Evolutionary conservation across 768 basidiomycete species (phyloP), one percentile per base, ranked within the genome.

Genomic region (Suillus sp.): DNA sequence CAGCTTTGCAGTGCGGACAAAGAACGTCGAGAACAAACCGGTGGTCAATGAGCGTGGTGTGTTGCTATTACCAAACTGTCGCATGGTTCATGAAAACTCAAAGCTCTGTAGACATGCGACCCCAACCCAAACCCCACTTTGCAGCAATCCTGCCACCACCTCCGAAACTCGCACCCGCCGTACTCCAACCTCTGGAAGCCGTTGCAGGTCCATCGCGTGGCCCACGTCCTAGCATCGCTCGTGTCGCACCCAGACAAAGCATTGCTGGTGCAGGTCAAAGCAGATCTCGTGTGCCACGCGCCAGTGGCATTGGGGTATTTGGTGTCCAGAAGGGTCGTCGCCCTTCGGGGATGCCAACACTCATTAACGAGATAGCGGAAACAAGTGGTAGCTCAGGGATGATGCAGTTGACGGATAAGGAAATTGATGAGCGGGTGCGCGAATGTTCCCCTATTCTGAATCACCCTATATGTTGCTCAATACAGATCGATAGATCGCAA

Each of bases 21-120:
- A 93, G 82, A 90, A 93, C 67, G 78, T 95, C 3, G 92, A 94
- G 78, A 95, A 94, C 71, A 88, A 86, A 64, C 88, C 89, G 1
- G 84, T 88, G 27, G 80, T 93, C 32, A 91, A 93, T 66, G 90
- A 93, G 68, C 86, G 85, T 65, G 91, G 92, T 88, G 70, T 16
- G 80, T 74, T 43, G 14, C 35, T 59, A 53, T 55, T 27, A 20
- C 56, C 38, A 16, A 57, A 40, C 4, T 22, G 13, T 40, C 57
- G 7, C 10, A 35, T 62, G 9, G 22, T 59, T 34, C 35, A 25
- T n/a, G 16, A 34, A 6, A 35, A 32, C n/a, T 20, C 27, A 57
- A 57, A 20, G 18, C 14, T 60, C 9, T 25, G 27, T 63, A 89
- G 88, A 89, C 66, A 86, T 83, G 65, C 84, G 84, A 20, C 84